Conservation (phyloP, 768 basidiomycete genomes). For the Kwoniella europaea region DNA sequence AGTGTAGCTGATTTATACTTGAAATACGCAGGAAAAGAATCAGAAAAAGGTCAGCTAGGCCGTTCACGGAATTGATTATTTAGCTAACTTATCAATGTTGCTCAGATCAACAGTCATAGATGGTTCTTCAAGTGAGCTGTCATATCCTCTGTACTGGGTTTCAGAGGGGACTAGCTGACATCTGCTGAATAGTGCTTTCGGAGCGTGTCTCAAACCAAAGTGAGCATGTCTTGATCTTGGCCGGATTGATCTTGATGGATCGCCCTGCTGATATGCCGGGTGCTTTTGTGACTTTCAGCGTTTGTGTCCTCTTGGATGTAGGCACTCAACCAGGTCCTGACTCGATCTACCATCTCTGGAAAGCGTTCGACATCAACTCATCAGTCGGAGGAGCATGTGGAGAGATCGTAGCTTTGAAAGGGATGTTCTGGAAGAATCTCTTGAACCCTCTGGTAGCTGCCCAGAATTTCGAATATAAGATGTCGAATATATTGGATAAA, state of each 20-base stretch:
- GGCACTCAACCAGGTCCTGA: conserved; percentile 87
- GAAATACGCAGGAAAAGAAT: conserved; percentile 61
- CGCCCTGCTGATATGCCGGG: conserved; percentile 11
- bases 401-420: conserved; percentile 93
- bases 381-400: conserved; percentile 96
- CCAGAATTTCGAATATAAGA: conserved; percentile 94
- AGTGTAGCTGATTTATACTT: not conserved
- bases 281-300: conserved; percentile 68
- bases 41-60: conserved; percentile 67
- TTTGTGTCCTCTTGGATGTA: conserved; percentile 90
- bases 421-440: conserved; percentile 78
- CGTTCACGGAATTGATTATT: not conserved
- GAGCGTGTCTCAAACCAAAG: conserved; percentile 49
- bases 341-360: conserved; percentile 93
- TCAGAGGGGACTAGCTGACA: conserved; percentile 1
- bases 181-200: conserved; percentile 45
- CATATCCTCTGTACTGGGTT: not conserved
- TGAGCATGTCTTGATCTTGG: conserved; percentile 63
- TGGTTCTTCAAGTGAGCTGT: conserved; percentile 81
- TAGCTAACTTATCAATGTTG: conserved; percentile 8
- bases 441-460: conserved; percentile 87
- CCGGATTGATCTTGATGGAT: conserved; percentile 58
- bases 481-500: conserved; percentile 85
- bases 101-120: conserved; percentile 81
- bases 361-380: conserved; percentile 71